phyloP scores from a whole-genome alignment of 148 eudicot genomes.

The Simmondsia chinensis region DNA sequence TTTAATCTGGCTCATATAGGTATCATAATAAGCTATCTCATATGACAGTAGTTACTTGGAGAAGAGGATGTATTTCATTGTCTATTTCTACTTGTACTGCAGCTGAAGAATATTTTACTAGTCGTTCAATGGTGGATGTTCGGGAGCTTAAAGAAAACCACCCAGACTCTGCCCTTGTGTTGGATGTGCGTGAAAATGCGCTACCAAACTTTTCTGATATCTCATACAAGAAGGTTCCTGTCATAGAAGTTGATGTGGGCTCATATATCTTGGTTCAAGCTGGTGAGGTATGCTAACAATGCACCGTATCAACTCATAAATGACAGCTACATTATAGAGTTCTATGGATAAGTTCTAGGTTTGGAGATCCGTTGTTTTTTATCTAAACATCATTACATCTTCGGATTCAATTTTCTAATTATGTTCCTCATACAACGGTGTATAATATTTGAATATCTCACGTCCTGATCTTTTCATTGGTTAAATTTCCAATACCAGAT shows the following conservation, averaged over 20 bases:
- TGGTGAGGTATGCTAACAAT: conserved; percentile 71
- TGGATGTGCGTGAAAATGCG: conserved; percentile 37
- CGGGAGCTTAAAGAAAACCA: conserved; percentile 85
- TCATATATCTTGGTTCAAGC: conserved; percentile 93
- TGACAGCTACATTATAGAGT: too few relatives aligned
- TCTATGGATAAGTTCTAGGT: not conserved
- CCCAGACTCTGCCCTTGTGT: conserved; percentile 85
- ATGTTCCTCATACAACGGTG: too few relatives aligned
- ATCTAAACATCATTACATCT: not conserved
- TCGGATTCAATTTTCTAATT: too few relatives aligned
- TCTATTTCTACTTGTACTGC: conserved; percentile 21
- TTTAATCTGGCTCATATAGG: conserved; percentile 98
- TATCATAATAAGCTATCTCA: conserved; percentile 12
- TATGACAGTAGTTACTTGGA: not conserved
- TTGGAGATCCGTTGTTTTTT: not conserved
- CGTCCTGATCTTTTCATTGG: too few relatives aligned
- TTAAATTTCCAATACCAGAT: too few relatives aligned
- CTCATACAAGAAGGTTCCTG: conserved; percentile 63
- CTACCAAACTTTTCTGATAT: conserved; percentile 59
- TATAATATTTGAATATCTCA: too few relatives aligned
- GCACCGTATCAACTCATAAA: too few relatives aligned
- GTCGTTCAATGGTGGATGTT: conserved; percentile 92
- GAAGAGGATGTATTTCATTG: not conserved
- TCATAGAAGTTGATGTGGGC: conserved; percentile 75
- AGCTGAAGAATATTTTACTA: conserved; percentile 96